Evolutionary conservation across 78 protist genomes (phyloP).

Genomic region (Dictyostelium intermedium): DNA sequence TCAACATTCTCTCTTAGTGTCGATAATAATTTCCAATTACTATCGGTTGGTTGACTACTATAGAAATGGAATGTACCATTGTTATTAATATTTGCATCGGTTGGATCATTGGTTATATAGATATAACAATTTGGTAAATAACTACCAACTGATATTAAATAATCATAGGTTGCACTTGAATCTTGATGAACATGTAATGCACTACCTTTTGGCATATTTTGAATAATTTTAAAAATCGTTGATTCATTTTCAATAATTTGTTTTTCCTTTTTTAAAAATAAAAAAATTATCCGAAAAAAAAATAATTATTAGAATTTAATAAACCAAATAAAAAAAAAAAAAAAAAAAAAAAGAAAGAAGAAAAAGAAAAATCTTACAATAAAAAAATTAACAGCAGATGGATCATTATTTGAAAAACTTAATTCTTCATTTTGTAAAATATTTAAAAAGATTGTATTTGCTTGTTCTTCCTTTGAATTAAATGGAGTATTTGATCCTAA

Average conservation of each 20-base stretch:
- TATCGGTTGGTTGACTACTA: not conserved
- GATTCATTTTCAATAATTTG: slow-evolving; percentile 11
- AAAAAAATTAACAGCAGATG: slow-evolving; percentile 42
- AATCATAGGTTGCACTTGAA: slow-evolving; percentile 36
- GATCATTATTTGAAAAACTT: slow-evolving; percentile 29
- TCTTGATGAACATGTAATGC: slow-evolving; percentile 61
- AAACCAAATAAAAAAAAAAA: not conserved
- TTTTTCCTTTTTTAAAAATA: not conserved
- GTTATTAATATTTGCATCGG: not conserved
- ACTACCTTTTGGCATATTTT: slow-evolving; percentile 63
- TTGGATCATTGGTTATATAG: not conserved
- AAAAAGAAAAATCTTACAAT: not conserved
- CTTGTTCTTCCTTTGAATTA: slow-evolving; percentile 11
- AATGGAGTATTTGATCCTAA: slow-evolving; percentile 9
- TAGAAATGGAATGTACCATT: slow-evolving; percentile 43
- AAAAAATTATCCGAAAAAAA: no score
- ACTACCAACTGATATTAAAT: slow-evolving; percentile 18
- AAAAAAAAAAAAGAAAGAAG: not conserved
- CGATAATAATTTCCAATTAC: not conserved
- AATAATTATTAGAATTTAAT: no score
- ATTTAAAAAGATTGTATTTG: slow-evolving; percentile 23
- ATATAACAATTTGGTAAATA: slow-evolving; percentile 68
- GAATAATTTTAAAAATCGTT: not conserved
- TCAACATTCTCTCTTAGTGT: not conserved
- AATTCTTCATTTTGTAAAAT: slow-evolving; percentile 54